Evolutionary conservation across 2,329 filamentous ascomycete genomes (phyloP), one percentile per base, ranked within the genome.

Genomic region (Coniella lustricola): DNA sequence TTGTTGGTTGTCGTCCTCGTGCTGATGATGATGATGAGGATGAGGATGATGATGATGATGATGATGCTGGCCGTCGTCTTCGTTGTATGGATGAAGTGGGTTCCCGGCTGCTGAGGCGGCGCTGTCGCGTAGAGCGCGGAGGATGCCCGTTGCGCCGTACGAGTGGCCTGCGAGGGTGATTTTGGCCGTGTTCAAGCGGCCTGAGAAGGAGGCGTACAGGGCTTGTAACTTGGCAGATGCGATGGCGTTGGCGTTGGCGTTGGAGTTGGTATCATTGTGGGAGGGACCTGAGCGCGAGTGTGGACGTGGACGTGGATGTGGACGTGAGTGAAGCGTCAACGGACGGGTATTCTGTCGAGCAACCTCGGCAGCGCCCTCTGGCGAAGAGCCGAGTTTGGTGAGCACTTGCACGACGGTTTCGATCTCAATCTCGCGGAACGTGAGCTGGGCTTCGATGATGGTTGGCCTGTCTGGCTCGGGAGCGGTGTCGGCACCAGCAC

Each of bases 91-190:
- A 10, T 29, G 25, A 10, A 29, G 25, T 10, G 25, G 25, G 25
- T 29, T 29, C 25, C 5, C 10, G 25, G 5, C 25, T 29, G 59
- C 56, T 51, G 68, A 49, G 40, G 53, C 67, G 4, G 71, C 67
- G 7, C 68, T 74, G 32, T 66, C 68, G 44, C 74, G 74, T n/a
- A 84, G 67, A 3, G 77, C 74, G 50, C 81, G 79, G 17, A 85
- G 67, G 0, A 78, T 81, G 3, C 77, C 73, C 0, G 82, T 85
- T 2, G 81, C 82, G 42, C 82, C 82, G 63, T 81, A 84, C 0
- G 79, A 83, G 59, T 85, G 82, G 0, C 82, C 82, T 3, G 69
- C 76, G 8, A 85, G 69, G 39, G 78, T 71, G 55, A 82, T 70
- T 32, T 74, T 69, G 25, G 72, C 64, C 39, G 74, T 67, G 59